Percentiles rank a stretch among this genome's conserved stretches.
Conservation (phyloP, 2,329 filamentous ascomycete genomes). For the Penicillium brasilianum region DNA sequence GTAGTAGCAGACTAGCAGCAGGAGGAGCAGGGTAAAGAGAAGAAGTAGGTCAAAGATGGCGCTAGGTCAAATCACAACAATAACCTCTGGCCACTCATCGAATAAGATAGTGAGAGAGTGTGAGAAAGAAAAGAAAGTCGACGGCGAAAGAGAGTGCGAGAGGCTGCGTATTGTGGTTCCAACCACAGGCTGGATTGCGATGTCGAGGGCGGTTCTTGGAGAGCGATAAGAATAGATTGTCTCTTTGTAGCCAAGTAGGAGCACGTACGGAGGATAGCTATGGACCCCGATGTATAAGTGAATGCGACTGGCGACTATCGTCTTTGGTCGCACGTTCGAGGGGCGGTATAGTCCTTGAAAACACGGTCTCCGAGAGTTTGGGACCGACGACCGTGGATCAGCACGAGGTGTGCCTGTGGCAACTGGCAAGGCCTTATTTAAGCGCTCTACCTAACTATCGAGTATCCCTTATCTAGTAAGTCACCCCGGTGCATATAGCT, state of each 20-base stretch:
- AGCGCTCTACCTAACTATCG: neutral
- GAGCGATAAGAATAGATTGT: neutral
- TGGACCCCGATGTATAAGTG: too few species aligned
- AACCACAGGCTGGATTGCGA: conserved; percentile 3
- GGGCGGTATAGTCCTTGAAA: conserved; percentile 1
- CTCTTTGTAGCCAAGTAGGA: too few species aligned
- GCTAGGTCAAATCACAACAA: neutral
- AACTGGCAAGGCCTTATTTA: neutral
- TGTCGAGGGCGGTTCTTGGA: neutral
- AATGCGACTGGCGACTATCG: neutral
- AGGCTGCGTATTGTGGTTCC: conserved; percentile 1
- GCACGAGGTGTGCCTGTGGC: conserved; percentile 11
- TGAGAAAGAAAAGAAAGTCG: neutral
- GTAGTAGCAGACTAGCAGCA: conserved; percentile 1
- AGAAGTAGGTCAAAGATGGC: neutral
- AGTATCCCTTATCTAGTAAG: too few species aligned
- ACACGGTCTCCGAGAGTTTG: conserved; percentile 7
- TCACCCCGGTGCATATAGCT: too few species aligned
- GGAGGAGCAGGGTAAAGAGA: neutral
- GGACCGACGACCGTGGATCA: conserved; percentile 6
- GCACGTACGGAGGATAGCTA: too few species aligned
- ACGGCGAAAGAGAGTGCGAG: neutral
- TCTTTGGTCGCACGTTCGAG: neutral
- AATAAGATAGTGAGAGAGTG: neutral
- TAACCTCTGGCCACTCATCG: neutral